These are phyloP conservation scores for Bruguiera gymnorhiza DNA, from an alignment of 345 rosid species.

Conservation along the genomic window DNA sequence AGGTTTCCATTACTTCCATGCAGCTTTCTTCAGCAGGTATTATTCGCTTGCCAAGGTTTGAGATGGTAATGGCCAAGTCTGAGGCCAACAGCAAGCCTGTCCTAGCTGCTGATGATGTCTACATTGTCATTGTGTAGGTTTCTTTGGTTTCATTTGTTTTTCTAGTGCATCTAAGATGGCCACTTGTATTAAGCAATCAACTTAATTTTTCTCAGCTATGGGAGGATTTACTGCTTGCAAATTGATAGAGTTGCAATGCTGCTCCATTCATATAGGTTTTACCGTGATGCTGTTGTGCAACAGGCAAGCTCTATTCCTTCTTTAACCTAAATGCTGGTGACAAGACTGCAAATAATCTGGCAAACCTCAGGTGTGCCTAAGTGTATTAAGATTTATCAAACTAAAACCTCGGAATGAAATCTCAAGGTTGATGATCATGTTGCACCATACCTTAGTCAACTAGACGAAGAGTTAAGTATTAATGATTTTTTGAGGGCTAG, in stretches of 20 bases:
- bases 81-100: constrained; percentile 88
- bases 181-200: constrained; percentile 10
- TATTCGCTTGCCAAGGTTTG: constrained; percentile 88
- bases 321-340: not conserved
- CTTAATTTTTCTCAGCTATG: constrained; percentile 63
- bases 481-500: not conserved
- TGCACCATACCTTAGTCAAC: not conserved
- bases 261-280: constrained; percentile 84
- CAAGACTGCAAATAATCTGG: not conserved
- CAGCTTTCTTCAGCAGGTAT: constrained; percentile 95
- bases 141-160: constrained; percentile 16
- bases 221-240: constrained; percentile 97
- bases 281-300: constrained; percentile 91
- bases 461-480: not conserved
- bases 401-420: not conserved
- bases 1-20: constrained; percentile 30
- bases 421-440: not conserved
- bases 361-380: not conserved
- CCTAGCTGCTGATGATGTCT: constrained; percentile 80
- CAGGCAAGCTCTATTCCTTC: constrained; percentile 47
- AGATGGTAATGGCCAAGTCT: constrained; percentile 85
- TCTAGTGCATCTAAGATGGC: constrained; percentile 7
- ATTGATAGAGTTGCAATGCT: constrained; percentile 96
- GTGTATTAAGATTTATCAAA: not conserved
- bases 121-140: constrained; percentile 78